Evolutionary conservation across 108 stramenopile genomes (phyloP).

Genomic region (Stephanodiscus minutulus): DNA sequence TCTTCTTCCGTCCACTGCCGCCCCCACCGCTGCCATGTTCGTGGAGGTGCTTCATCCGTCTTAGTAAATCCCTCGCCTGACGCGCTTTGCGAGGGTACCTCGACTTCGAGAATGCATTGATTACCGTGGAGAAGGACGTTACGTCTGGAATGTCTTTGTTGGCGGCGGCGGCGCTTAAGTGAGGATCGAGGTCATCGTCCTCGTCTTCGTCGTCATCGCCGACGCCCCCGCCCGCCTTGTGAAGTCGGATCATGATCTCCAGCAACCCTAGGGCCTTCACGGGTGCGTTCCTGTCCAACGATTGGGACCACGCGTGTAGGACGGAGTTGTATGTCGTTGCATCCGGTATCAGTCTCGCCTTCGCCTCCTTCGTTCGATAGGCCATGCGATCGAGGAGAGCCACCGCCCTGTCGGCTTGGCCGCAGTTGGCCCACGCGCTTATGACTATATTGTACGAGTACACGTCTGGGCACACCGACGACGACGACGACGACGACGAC

Average conservation of each 20-base stretch:
- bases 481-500: constrained; percentile 18
- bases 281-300: constrained; percentile 46
- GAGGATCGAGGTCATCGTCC: not conserved
- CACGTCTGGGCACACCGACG: constrained; percentile 38
- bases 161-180: not conserved
- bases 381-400: constrained; percentile 48
- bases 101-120: constrained; percentile 47
- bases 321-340: constrained; percentile 67
- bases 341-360: constrained; percentile 44
- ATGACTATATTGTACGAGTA: constrained; percentile 57
- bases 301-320: constrained; percentile 60
- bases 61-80: constrained; percentile 27
- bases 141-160: constrained; percentile 27
- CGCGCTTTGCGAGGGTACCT: constrained; percentile 44
- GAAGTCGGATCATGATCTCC: constrained; percentile 46
- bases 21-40: constrained; percentile 14
- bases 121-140: constrained; percentile 48
- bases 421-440: constrained; percentile 42
- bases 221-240: constrained; percentile 19
- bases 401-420: constrained; percentile 39
- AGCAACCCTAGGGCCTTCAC: constrained; percentile 44
- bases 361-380: constrained; percentile 15
- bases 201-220: not conserved
- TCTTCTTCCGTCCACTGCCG: not conserved
- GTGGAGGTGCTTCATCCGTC: constrained; percentile 39